These are phyloP conservation scores for Paraurostyla sp. DNA, from an alignment of 73 alveolate genomes.

Conservation along the genomic window DNA sequence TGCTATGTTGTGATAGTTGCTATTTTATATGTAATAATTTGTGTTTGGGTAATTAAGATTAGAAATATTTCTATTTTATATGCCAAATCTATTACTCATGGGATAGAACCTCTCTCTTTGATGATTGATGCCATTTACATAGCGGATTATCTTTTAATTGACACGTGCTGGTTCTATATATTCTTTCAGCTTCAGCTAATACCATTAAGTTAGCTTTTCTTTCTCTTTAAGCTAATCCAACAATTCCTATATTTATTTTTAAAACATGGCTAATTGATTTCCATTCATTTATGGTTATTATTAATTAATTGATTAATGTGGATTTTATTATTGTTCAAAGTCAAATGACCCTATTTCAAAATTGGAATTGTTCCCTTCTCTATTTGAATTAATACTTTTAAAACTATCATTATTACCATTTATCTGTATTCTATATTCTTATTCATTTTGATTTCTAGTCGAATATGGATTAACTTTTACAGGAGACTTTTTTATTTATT, in stretches of 20 bases:
- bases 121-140: not conserved
- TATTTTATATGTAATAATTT: not conserved
- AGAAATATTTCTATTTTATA: not conserved
- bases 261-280: not conserved
- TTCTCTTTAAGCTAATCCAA: not conserved
- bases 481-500: too few species aligned
- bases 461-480: too few species aligned
- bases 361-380: not conserved
- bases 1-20: not conserved
- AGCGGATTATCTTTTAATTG: not conserved
- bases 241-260: not conserved
- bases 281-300: not conserved
- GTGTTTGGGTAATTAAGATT: not conserved
- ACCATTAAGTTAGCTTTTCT: not conserved
- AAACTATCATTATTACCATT: too few species aligned
- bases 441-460: too few species aligned
- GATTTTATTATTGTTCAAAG: not conserved
- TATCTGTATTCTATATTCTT: too few species aligned
- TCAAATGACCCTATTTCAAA: not conserved
- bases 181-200: not conserved
- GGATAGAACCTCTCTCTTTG: not conserved
- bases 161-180: not conserved
- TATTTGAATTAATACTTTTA: too few species aligned
- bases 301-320: not conserved
- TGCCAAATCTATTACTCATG: not conserved